Base-by-base conservation (phyloP, 176 grass and related monocot genomes). In the Oryza longistaminata region DNA sequence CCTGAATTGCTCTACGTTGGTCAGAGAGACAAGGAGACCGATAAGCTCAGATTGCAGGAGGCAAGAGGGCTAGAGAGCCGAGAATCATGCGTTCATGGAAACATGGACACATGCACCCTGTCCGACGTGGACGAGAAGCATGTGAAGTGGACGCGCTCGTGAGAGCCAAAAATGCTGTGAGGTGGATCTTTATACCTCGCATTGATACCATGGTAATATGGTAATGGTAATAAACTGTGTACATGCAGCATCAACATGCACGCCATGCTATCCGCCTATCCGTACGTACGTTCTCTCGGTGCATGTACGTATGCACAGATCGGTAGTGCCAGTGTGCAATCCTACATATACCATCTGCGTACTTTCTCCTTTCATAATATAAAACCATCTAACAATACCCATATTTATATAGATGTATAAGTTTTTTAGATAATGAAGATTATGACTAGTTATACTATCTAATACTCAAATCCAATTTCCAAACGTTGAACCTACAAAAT, bases 91-190 rank as follows among this genome's bases (percentile, higher is more conserved):
- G 37, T 43, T 35, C 39, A 73, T 58, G 80, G 4, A 19, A 25
- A 44, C 64, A 76, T 66, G 80, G 67, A 29, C 82, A 82, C 79
- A 70, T 61, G 72, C 50, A 17, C 11, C 11, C 11, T 60, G 35
- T 80, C 89, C 39, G 70, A 90, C 89, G 85, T 90, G 85, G 81
- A 91, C 76, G 80, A 74, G 90, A 77, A 92, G 86, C 90, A 82
- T 88, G 87, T 87, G 84, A 94, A 75, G 72, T 43, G 29, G 82
- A 62, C 19, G 64, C 82, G 65, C 93, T 85, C 91, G 93, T 94
- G 93, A 94, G 79, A 81, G 64, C 70, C 64, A 90, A 90, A 75
- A 94, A 94, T 94, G 90, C 85, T 88, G 90, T 70, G 93, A 94
- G 90, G 93, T 92, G 93, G 85, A 81, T 83, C 82, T 87, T 89